A percentile compares a stretch with the other conserved stretches of the same genome.
These are phyloP conservation scores for Pseudogymnoascus sp. DNA, from an alignment of 2,329 filamentous ascomycete genomes.

Conservation along the genomic window DNA sequence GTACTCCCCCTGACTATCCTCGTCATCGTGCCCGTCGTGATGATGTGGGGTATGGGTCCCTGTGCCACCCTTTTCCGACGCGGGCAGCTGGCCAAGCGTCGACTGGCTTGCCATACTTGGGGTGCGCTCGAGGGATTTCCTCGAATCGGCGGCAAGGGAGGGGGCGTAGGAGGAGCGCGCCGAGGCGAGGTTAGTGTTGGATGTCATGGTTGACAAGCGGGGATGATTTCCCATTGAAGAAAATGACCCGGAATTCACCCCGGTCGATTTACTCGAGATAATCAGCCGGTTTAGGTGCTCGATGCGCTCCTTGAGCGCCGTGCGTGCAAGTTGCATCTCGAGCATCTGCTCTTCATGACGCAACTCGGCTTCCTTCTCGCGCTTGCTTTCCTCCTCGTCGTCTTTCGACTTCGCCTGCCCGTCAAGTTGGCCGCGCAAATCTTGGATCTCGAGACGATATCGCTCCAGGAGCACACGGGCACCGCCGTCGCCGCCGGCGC, in stretches of 20 bases:
- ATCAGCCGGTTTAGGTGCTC: constrained; percentile 94
- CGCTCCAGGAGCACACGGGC: constrained; percentile 82
- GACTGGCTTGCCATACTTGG: constrained; percentile 54
- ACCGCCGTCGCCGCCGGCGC: constrained; percentile 70
- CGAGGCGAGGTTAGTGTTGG: constrained; percentile 43
- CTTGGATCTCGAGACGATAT: constrained; percentile 86
- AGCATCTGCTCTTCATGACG: constrained; percentile 95
- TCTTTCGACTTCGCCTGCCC: constrained; percentile 62
- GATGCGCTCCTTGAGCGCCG: constrained; percentile 92
- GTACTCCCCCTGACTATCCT: constrained; percentile 69
- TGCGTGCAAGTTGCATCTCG: constrained; percentile 95
- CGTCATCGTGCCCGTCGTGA: constrained; percentile 39
- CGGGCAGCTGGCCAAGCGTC: constrained; percentile 25
- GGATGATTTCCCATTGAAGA: constrained; percentile 58
- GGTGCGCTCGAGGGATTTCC: constrained; percentile 46
- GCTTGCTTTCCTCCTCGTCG: constrained; percentile 62
- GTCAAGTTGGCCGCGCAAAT: constrained; percentile 72
- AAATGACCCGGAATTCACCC: constrained; percentile 72
- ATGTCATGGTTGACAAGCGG: constrained; percentile 42
- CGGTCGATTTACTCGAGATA: constrained; percentile 87
- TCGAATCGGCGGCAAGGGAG: constrained; percentile 34
- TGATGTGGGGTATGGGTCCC: constrained; percentile 13
- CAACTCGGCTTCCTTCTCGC: constrained; percentile 71
- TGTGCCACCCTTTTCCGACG: constrained; percentile 13
- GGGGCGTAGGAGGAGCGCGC: constrained; percentile 62